Conservation (phyloP, 2,329 filamentous ascomycete species). For the Westerdykella ornata region DNA sequence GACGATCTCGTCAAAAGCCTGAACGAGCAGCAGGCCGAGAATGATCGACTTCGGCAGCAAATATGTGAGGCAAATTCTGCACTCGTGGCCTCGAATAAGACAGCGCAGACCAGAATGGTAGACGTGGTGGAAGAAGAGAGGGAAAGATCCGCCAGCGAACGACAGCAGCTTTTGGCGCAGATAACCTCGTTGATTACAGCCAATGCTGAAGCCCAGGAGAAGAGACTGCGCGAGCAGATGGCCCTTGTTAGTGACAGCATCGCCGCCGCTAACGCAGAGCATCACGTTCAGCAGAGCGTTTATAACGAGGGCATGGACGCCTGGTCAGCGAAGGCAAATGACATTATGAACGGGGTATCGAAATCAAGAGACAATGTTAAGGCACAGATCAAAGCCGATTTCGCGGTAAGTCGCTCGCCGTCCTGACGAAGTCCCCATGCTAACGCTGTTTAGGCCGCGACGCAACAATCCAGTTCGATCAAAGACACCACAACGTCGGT, state of each 20-base stretch:
- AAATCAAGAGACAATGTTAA: constrained; percentile 72
- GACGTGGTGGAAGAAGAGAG: constrained; percentile 70
- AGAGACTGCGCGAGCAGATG: constrained; percentile 60
- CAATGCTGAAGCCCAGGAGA: constrained; percentile 67
- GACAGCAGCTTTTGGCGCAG: constrained; percentile 65
- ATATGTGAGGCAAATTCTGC: constrained; percentile 63
- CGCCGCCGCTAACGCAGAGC: constrained; percentile 53
- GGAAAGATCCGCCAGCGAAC: constrained; percentile 63
- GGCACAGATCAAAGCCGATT: constrained; percentile 76
- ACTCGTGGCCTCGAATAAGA: constrained; percentile 61
- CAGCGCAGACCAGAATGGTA: constrained; percentile 60
- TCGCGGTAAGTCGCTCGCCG: constrained; percentile 54
- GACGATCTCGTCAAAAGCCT: constrained; percentile 72
- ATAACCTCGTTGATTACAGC: constrained; percentile 70
- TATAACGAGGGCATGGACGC: constrained; percentile 67
- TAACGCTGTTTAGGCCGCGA: constrained; percentile 53
- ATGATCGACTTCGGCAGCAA: constrained; percentile 63
- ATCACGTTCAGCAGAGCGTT: constrained; percentile 58
- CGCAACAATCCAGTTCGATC: constrained; percentile 74
- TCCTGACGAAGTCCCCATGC: constrained; percentile 6
- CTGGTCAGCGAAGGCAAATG: constrained; percentile 64
- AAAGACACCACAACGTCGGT: constrained; percentile 78
- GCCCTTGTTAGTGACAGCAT: constrained; percentile 59
- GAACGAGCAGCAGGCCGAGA: constrained; percentile 68
- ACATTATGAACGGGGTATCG: constrained; percentile 63